Percentiles rank a stretch among this genome's conserved stretches.
Conservation (phyloP, 2,329 filamentous ascomycete species). For the Emergomyces pasteurianus region DNA sequence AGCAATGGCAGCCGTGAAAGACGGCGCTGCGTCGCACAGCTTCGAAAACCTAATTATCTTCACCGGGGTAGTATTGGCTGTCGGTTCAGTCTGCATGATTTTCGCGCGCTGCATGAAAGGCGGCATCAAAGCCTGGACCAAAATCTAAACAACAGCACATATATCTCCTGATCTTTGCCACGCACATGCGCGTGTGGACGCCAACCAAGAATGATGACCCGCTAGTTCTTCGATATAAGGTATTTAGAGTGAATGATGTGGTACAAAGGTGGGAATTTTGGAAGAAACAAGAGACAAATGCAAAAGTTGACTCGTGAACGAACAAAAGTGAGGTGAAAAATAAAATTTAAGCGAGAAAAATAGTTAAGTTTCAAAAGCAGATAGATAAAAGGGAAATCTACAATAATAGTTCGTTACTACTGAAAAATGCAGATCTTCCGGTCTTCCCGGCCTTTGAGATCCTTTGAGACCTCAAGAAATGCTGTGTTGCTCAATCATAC, state of each 20-base stretch:
- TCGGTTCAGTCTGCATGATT: background rate
- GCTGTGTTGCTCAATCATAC: background rate
- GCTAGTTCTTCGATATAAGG: background rate
- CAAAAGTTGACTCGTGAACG: background rate
- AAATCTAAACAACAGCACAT: background rate
- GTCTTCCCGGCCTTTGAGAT: background rate
- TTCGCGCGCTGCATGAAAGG: background rate
- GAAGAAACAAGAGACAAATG: background rate
- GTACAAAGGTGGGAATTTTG: background rate
- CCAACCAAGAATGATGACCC: background rate
- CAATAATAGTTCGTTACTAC: background rate
- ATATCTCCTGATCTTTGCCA: background rate
- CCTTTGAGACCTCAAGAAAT: background rate
- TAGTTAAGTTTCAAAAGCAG: background rate
- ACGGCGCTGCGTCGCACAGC: background rate
- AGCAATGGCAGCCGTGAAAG: background rate
- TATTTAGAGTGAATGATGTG: background rate
- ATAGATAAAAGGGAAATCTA: background rate
- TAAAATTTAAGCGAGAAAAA: background rate
- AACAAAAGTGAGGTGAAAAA: background rate
- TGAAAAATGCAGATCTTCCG: background rate
- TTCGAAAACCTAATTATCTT: slow-evolving; percentile 1
- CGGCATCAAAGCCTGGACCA: background rate
- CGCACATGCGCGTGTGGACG: background rate
- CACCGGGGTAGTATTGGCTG: background rate